These are phyloP conservation scores for Euphorbia peplus DNA, from an alignment of 345 rosid species.

Conservation along the genomic window DNA sequence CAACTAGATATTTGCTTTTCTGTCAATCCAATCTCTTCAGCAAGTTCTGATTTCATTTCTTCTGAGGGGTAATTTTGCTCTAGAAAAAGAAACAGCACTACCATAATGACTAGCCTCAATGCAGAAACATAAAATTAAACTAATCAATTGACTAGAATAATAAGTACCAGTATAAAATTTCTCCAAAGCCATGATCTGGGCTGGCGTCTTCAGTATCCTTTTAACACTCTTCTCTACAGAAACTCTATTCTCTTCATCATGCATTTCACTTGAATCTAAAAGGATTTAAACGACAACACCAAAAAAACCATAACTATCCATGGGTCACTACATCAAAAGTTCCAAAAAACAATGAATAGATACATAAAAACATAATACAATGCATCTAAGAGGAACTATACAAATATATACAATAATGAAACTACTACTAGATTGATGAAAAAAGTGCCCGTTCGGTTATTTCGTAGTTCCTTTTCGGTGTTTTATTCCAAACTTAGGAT, in stretches of 20 bases:
- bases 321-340: not conserved
- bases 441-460: too few relatives aligned
- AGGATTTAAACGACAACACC: slow-evolving; percentile 10
- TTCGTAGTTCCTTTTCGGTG: not conserved
- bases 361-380: not conserved
- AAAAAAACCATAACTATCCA: not conserved
- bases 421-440: not conserved
- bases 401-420: not conserved
- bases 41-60: slow-evolving; percentile 70
- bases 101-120: slow-evolving; percentile 3
- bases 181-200: slow-evolving; percentile 76
- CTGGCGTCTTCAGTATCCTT: slow-evolving; percentile 66
- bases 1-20: slow-evolving; percentile 95
- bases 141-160: slow-evolving; percentile 6
- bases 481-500: too few relatives aligned
- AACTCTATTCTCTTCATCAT: slow-evolving; percentile 54
- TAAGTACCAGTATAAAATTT: slow-evolving; percentile 64
- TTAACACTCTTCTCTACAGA: slow-evolving; percentile 55
- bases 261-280: slow-evolving; percentile 59
- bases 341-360: not conserved
- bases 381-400: not conserved
- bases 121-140: slow-evolving; percentile 15
- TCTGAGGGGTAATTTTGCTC: slow-evolving; percentile 79
- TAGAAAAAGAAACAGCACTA: slow-evolving; percentile 26
- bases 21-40: slow-evolving; percentile 69